A percentile compares a stretch with the other conserved stretches of the same genome.
phyloP scores from a whole-genome alignment of 2,329 filamentous ascomycete species.

The Phoma herbarum region DNA sequence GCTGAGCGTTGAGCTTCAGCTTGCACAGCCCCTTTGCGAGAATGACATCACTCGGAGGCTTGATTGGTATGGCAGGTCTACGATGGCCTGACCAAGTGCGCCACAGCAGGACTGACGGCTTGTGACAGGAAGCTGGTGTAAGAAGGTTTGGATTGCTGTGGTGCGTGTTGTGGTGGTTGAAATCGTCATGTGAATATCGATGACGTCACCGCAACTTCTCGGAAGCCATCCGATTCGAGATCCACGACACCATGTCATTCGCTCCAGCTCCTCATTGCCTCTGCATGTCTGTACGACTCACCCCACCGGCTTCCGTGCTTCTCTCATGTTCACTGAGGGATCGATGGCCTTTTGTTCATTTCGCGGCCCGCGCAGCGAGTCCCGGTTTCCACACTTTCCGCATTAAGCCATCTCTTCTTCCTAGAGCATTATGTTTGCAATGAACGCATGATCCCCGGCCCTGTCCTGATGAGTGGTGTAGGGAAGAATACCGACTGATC shows the following conservation, averaged over 20 bases:
- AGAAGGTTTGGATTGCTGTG: neutral
- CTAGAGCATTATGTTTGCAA: too few species aligned
- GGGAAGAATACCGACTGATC: too few species aligned
- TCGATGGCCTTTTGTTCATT: too few species aligned
- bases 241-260: neutral
- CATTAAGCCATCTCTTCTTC: too few species aligned
- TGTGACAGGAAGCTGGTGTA: neutral
- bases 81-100: neutral
- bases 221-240: too few species aligned
- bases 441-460: too few species aligned
- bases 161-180: neutral
- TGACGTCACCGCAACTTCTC: neutral
- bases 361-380: too few species aligned
- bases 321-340: too few species aligned
- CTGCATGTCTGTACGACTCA: too few species aligned
- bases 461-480: too few species aligned
- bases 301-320: too few species aligned
- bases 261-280: neutral
- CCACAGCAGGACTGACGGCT: neutral
- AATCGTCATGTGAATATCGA: neutral
- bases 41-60: slow-evolving; percentile 11
- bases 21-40: slow-evolving; percentile 13
- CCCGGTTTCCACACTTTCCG: too few species aligned
- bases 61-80: neutral
- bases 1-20: slow-evolving; percentile 15